Base-by-base conservation (phyloP, 163 green algal genomes). In the Scenedesmus sp. region DNA sequence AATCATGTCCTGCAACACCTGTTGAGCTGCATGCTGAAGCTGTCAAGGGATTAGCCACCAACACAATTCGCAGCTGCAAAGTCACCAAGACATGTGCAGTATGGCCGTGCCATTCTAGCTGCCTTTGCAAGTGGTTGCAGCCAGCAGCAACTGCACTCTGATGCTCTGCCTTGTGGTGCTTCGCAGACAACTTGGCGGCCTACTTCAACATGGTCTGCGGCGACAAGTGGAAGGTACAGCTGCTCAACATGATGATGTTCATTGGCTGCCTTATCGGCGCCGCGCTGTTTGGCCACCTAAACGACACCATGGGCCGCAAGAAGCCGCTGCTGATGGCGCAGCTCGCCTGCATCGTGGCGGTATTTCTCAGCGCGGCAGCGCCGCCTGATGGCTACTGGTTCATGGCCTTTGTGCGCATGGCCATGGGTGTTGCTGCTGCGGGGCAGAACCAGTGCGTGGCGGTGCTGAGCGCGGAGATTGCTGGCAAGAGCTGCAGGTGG, bases 121-220 rank as follows among this genome's bases (percentile, higher is more conserved):
- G 34, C 34, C 16, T 20, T 9, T 34, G 66, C 66, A 34, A 34
- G 16, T 9, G 66, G 16, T 46, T 76, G 66, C 66, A 34, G 66
- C 3, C 66, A 76, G 2, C 66, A 5, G 4, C 18, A 34, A 12
- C 66, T 76, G 16, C 16, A 46, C 34, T 76, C 2, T 76, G 16
- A 18, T 76, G 66, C 26, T 1, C 66, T 34, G 8, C 66, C 16
- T 34, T 20, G 34, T 46, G 18, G 64, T 73, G 26, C 5, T 54
- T 18, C 20, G 9, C 62, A 34, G 60, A 62, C 26, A 60, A 62
- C 84, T 62, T 73, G 34, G 59, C 26, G 3, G 54, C 76, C 0
- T 87, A 93, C 46, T 93, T 87, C 70, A 55, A 92, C 82, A 73
- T 93, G 34, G 87, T 93, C 13, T 93, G 91, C 70, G 18, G n/a